Evolutionary conservation across 1,284 basidiomycete genomes (phyloP), one percentile per base, ranked within the genome.

Genomic region (Ceratobasidium sp.): DNA sequence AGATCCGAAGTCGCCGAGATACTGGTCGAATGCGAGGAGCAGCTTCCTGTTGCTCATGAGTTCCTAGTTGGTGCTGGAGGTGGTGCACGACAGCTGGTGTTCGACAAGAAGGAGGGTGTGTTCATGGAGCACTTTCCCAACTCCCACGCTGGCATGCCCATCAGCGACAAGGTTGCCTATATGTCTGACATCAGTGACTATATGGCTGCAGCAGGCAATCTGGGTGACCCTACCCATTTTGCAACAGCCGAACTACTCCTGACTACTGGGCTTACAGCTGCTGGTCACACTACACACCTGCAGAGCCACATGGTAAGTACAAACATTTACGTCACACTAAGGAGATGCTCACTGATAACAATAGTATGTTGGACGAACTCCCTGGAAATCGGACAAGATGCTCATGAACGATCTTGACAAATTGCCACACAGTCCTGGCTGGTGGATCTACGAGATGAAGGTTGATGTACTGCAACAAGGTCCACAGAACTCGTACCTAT

Each of bases 401-500:
- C 8, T 56, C 21, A 56, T 56, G 25, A 7, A 56, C 2, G 25
- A 30, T 14, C 9, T 56, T 16, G 53, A 56, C 25, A 30, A 16
- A 18, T 14, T 56, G 18, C 53, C 53, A 9, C 16, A n/a, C 7
- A 25, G 25, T 2, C 25, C 53, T 3, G 30, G 23, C 6, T 56
- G 53, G 25, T 2, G 7, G 6, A n/a, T 49, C 6, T n/a, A 25
- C 48, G 18, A 49, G 18, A 21, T n/a, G 16, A 3, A 4, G n/a
- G 23, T 3, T 23, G 4, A 58, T 2, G 36, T n/a, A n/a, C n/a
- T n/a, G n/a, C n/a, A n/a, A n/a, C 36, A 8, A 40, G 11, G 7
- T 54, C 9, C 75, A 74, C n/a, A 70, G 76, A 3, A 63, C 0
- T 33, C 30, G 7, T 48, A 62, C 18, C 21, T 33, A 9, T 40